Evolutionary conservation across 2,329 filamentous ascomycete genomes (phyloP).

Genomic region (Neofusicoccum parvum): DNA sequence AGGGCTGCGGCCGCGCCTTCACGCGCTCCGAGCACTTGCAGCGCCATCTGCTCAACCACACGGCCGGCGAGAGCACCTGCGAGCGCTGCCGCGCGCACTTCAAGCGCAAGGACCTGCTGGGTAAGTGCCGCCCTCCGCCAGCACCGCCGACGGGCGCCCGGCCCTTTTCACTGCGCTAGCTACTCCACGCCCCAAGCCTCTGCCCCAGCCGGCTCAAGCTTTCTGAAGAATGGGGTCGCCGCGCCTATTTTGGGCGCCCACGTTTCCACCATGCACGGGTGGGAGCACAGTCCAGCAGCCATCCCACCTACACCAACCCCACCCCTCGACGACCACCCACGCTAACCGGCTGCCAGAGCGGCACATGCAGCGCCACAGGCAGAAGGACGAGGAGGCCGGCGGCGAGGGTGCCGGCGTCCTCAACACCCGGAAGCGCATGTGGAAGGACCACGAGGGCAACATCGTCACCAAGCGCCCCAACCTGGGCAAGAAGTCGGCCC

Average conservation of each 20-base stretch:
- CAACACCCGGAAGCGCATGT: slow-evolving; percentile 59
- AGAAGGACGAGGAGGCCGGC: slow-evolving; percentile 59
- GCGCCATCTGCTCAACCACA: slow-evolving; percentile 60
- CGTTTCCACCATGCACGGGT: not conserved
- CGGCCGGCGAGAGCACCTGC: slow-evolving; percentile 56
- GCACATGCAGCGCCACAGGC: slow-evolving; percentile 57
- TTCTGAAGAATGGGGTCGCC: slow-evolving; percentile 13
- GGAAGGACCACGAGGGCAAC: slow-evolving; percentile 57
- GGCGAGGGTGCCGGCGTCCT: slow-evolving; percentile 54
- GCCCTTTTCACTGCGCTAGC: slow-evolving; percentile 17
- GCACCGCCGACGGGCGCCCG: not conserved
- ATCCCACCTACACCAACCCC: slow-evolving; percentile 18
- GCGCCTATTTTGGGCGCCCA: not conserved
- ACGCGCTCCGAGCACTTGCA: slow-evolving; percentile 61
- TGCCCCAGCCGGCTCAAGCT: not conserved
- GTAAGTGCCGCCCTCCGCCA: slow-evolving; percentile 38
- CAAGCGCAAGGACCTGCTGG: slow-evolving; percentile 61
- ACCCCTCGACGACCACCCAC: slow-evolving; percentile 9
- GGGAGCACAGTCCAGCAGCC: slow-evolving; percentile 2
- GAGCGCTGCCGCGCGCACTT: slow-evolving; percentile 63
- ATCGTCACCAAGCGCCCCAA: slow-evolving; percentile 51
- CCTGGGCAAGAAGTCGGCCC: slow-evolving; percentile 22
- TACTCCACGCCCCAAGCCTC: not conserved
- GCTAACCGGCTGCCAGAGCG: slow-evolving; percentile 49
- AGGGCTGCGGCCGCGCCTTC: slow-evolving; percentile 56